These are phyloP conservation scores for Geotrichum australiense DNA, from an alignment of 1,139 yeast species.

Conservation along the genomic window DNA sequence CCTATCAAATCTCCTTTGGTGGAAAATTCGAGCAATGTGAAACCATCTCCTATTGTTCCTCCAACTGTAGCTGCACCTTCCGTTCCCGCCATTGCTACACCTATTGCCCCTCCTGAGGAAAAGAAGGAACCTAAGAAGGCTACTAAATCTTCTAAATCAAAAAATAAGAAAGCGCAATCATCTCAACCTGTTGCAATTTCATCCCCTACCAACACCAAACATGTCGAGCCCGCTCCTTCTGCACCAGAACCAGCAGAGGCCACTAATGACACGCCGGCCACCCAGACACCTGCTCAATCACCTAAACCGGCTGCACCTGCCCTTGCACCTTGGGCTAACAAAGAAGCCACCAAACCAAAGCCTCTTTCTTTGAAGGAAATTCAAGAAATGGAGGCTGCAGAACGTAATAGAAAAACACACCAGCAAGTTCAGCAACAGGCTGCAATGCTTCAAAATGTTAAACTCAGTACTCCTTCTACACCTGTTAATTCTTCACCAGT, in stretches of 20 bases:
- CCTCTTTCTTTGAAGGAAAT: constrained; percentile 61
- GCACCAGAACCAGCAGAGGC: constrained; percentile 11
- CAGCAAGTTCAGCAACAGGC: constrained; percentile 31
- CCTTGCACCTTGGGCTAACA: constrained; percentile 43
- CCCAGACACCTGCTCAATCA: constrained; percentile 12
- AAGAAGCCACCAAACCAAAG: constrained; percentile 36
- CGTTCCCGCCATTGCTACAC: constrained; percentile 1
- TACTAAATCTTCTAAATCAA: constrained; percentile 11
- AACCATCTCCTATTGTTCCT: neutral
- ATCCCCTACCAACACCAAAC: neutral
- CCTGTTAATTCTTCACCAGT: constrained; percentile 23
- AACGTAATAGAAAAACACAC: constrained; percentile 24
- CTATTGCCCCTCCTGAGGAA: constrained; percentile 1
- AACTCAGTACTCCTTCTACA: constrained; percentile 20
- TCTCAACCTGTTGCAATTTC: constrained; percentile 5
- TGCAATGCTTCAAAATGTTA: constrained; percentile 20
- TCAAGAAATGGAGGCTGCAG: constrained; percentile 60
- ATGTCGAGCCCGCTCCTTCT: constrained; percentile 11
- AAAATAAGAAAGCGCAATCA: constrained; percentile 13
- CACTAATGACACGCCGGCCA: constrained; percentile 15
- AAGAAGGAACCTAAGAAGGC: constrained; percentile 7
- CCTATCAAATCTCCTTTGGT: constrained; percentile 12
- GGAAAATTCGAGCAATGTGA: neutral
- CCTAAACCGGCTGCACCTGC: constrained; percentile 17
- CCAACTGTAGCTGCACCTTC: neutral